phyloP scores from a whole-genome alignment of 2,329 filamentous ascomycete species.

The Diaporthe batatas region DNA sequence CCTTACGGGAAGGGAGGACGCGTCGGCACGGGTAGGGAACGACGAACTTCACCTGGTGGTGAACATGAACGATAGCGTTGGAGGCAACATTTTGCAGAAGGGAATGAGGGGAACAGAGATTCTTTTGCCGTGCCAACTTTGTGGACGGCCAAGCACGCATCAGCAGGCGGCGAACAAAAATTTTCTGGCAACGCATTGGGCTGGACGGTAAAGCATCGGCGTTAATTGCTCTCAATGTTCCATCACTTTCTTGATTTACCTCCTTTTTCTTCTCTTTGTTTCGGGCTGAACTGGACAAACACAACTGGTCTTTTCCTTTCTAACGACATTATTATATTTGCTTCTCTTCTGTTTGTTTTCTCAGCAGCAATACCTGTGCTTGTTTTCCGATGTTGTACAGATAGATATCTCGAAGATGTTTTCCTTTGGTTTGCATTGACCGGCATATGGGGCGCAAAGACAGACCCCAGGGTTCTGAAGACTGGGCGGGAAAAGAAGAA shows the following conservation, averaged over 20 bases:
- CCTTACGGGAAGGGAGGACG: background rate
- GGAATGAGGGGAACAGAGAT: slow-evolving; percentile 17
- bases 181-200: slow-evolving; percentile 29
- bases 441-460: slow-evolving; percentile 1
- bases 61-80: slow-evolving; percentile 28
- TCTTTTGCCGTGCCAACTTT: slow-evolving; percentile 18
- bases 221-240: slow-evolving; percentile 13
- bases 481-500: background rate
- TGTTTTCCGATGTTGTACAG: slow-evolving; percentile 28
- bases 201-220: slow-evolving; percentile 28
- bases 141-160: slow-evolving; percentile 23
- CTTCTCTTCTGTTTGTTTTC: background rate
- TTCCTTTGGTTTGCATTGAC: slow-evolving; percentile 11
- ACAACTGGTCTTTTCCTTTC: slow-evolving; percentile 8
- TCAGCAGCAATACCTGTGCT: slow-evolving; percentile 1
- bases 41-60: slow-evolving; percentile 28
- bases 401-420: slow-evolving; percentile 29
- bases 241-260: background rate
- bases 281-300: slow-evolving; percentile 27
- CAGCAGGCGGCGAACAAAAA: slow-evolving; percentile 34
- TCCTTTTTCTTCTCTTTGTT: background rate
- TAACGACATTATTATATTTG: slow-evolving; percentile 28
- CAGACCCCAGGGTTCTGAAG: slow-evolving; percentile 7
- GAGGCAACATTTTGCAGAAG: slow-evolving; percentile 26
- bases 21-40: slow-evolving; percentile 25